Evolutionary conservation across 345 rosid genomes (phyloP).

Genomic region (Ceriops zippeliana): DNA sequence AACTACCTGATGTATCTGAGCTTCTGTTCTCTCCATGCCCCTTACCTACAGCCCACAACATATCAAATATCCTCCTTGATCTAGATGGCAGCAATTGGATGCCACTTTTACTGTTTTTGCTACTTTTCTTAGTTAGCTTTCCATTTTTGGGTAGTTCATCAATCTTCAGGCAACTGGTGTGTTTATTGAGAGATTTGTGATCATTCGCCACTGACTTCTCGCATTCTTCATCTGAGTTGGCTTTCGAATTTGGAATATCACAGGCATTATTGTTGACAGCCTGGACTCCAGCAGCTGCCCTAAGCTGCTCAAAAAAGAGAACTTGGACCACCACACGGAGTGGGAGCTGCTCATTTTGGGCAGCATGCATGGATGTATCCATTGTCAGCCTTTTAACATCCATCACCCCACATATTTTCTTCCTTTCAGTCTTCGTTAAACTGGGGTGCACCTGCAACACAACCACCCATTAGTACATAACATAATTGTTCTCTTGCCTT

Average conservation of each 20-base stretch:
- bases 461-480: constrained; percentile 1
- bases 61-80: constrained; percentile 77
- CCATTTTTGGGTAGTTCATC: constrained; percentile 27
- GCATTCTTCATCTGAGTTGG: constrained; percentile 48
- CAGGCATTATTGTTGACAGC: constrained; percentile 32
- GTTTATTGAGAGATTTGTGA: constrained; percentile 40
- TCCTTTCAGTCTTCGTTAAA: constrained; percentile 67
- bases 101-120: constrained; percentile 58
- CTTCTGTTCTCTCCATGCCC: constrained; percentile 54
- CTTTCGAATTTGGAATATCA: constrained; percentile 29
- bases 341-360: constrained; percentile 85
- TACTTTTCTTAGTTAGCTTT: constrained; percentile 43
- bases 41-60: constrained; percentile 65
- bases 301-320: constrained; percentile 79
- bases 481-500: too few species aligned
- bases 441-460: constrained; percentile 64
- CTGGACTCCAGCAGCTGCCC: constrained; percentile 46
- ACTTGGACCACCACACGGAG: constrained; percentile 88
- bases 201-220: constrained; percentile 33
- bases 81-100: constrained; percentile 76
- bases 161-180: constrained; percentile 31
- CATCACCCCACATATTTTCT: constrained; percentile 70
- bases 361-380: constrained; percentile 77
- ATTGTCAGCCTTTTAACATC: constrained; percentile 72
- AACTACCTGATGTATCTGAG: constrained; percentile 82